Conservation (phyloP, 2,329 filamentous ascomycete species). For the Trichocomaceae sp. region DNA sequence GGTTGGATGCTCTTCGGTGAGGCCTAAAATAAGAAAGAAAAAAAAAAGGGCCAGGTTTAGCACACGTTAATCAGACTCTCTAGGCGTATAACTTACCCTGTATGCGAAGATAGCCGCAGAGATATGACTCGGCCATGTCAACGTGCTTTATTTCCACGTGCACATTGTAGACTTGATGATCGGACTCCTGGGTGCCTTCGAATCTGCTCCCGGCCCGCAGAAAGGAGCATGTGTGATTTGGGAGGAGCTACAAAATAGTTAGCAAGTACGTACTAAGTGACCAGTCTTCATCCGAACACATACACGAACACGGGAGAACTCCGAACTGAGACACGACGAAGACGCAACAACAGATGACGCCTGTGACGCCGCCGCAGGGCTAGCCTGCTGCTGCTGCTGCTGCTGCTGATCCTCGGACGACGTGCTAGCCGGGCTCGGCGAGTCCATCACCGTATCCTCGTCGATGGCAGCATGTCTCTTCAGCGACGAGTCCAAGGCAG, state of each 20-base stretch:
- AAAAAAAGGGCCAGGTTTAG: too few relatives aligned
- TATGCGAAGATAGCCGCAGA: slow-evolving; percentile 92
- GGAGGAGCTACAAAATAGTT: slow-evolving; percentile 52
- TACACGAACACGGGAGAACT: slow-evolving; percentile 53
- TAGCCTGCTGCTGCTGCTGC: slow-evolving; percentile 29
- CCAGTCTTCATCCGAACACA: slow-evolving; percentile 16
- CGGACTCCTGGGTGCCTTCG: slow-evolving; percentile 83
- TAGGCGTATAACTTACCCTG: slow-evolving; percentile 73
- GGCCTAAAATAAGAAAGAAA: slow-evolving; percentile 52
- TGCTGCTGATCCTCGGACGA: slow-evolving; percentile 35
- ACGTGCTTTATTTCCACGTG: slow-evolving; percentile 97
- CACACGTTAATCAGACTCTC: too few relatives aligned
- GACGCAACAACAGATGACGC: slow-evolving; percentile 24
- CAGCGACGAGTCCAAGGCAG: slow-evolving; percentile 16
- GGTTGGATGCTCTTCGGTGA: slow-evolving; percentile 95
- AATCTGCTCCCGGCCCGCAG: slow-evolving; percentile 84
- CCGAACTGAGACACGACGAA: slow-evolving; percentile 45
- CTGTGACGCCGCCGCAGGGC: slow-evolving; percentile 21
- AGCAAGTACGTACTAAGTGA: slow-evolving; percentile 1
- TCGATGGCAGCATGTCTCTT: slow-evolving; percentile 22
- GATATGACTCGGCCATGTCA: slow-evolving; percentile 84
- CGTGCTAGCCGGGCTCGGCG: slow-evolving; percentile 29
- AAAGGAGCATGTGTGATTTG: slow-evolving; percentile 76
- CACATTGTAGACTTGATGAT: slow-evolving; percentile 87
- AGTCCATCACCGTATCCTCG: slow-evolving; percentile 26